phyloP scores from a whole-genome alignment of 139 green algal species.

The Coelastrella sp. region DNA sequence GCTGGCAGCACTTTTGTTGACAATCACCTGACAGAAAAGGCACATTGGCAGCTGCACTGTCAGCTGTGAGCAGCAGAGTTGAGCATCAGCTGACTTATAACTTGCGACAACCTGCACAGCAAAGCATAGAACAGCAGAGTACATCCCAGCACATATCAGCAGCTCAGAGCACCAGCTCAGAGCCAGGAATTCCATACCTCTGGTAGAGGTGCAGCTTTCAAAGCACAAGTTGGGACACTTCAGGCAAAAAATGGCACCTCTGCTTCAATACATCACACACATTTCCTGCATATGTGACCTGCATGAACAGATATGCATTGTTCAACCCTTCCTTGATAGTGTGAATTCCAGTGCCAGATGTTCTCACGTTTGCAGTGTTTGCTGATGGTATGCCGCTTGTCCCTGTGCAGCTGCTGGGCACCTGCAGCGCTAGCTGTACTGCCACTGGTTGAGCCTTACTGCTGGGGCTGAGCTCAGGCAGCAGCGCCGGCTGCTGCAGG shows the following conservation, averaged over 20 bases:
- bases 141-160: too few species aligned
- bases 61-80: conserved; percentile 18
- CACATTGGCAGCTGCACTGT: conserved; percentile 33
- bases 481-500: conserved; percentile 24
- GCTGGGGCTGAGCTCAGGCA: conserved; percentile 16
- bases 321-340: too few species aligned
- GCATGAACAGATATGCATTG: too few species aligned
- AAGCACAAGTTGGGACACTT: too few species aligned
- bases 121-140: neutral
- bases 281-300: too few species aligned
- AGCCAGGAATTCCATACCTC: too few species aligned
- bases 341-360: too few species aligned
- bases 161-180: too few species aligned
- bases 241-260: too few species aligned
- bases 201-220: too few species aligned
- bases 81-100: neutral
- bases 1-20: neutral
- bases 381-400: conserved; percentile 8
- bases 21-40: conserved; percentile 31
- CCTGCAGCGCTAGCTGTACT: conserved; percentile 11
- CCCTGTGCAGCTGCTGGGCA: neutral
- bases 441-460: neutral
- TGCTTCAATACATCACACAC: too few species aligned
- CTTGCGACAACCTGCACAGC: conserved; percentile 22
- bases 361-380: conserved; percentile 10